phyloP scores from a whole-genome alignment of 495 filamentous ascomycete genomes.

The Aspergillus asperescens region DNA sequence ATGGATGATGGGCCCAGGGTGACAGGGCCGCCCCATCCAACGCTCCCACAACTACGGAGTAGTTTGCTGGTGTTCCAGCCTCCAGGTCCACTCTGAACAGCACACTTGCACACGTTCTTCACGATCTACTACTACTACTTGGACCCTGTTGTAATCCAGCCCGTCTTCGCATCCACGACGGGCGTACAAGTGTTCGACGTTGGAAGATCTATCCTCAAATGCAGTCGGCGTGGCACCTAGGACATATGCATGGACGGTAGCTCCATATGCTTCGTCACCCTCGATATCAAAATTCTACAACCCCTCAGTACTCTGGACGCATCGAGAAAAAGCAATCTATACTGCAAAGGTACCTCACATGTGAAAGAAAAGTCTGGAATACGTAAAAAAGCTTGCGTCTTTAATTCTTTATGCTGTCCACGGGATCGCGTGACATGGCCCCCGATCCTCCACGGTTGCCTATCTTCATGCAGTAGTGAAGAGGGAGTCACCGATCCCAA shows the following conservation, averaged over 20 bases:
- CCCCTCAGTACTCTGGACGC: too few relatives aligned
- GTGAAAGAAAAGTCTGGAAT: too few relatives aligned
- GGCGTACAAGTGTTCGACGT: slow-evolving; percentile 4
- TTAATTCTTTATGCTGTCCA: too few relatives aligned
- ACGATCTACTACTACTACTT: not conserved
- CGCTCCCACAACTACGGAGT: not conserved
- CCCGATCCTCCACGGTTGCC: slow-evolving; percentile 1
- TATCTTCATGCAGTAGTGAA: too few relatives aligned
- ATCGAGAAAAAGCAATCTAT: not conserved
- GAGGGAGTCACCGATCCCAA: slow-evolving; percentile 7
- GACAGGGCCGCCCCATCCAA: too few relatives aligned
- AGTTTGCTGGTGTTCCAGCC: too few relatives aligned
- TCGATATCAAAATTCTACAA: not conserved
- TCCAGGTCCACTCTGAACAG: too few relatives aligned
- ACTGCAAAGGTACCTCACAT: too few relatives aligned
- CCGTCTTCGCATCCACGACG: not conserved
- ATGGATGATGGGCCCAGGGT: too few relatives aligned
- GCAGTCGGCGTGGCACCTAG: slow-evolving; percentile 15
- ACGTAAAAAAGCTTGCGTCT: too few relatives aligned
- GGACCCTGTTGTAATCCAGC: not conserved
- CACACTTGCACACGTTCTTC: too few relatives aligned
- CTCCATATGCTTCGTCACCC: slow-evolving; percentile 2
- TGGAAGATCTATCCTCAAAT: slow-evolving; percentile 11
- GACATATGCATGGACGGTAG: slow-evolving; percentile 12
- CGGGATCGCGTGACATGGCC: slow-evolving; percentile 13